Evolutionary conservation across 257 asterid species (phyloP).

Genomic region (Nicotiana undulata): DNA sequence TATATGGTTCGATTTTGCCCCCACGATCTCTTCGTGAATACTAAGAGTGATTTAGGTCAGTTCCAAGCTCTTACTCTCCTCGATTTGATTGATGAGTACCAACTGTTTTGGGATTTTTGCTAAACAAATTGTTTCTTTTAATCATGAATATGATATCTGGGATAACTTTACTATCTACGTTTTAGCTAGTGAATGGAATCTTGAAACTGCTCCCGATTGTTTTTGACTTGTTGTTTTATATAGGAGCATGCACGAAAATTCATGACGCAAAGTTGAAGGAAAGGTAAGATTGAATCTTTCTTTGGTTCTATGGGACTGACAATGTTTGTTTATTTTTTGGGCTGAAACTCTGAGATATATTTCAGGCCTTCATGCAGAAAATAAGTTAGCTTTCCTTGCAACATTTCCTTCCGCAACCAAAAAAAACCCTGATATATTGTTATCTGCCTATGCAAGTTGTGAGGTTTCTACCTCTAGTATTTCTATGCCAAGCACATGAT

Average conservation of each 20-base stretch:
- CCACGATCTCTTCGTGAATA: constrained; percentile 92
- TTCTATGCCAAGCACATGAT: neutral
- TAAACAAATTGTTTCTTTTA: neutral
- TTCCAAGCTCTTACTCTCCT: neutral
- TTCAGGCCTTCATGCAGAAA: neutral
- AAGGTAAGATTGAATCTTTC: constrained; percentile 39
- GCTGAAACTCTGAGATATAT: neutral
- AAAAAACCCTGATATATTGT: neutral
- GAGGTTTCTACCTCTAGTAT: neutral
- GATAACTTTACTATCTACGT: neutral
- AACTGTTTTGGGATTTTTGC: neutral
- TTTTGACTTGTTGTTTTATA: constrained; percentile 13
- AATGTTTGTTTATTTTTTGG: neutral
- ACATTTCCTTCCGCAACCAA: neutral
- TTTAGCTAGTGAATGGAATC: neutral
- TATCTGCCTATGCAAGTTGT: neutral
- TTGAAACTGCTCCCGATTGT: neutral
- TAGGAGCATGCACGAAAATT: constrained; percentile 85
- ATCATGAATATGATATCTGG: neutral
- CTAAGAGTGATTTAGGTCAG: constrained; percentile 86
- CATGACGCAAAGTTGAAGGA: constrained; percentile 95
- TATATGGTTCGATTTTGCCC: constrained; percentile 97
- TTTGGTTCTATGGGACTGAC: neutral
- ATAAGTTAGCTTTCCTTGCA: neutral
- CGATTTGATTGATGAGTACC: neutral